These are phyloP conservation scores for Mycosarcoma mackinlayi DNA, from an alignment of 1,284 basidiomycete genomes.

Conservation along the genomic window DNA sequence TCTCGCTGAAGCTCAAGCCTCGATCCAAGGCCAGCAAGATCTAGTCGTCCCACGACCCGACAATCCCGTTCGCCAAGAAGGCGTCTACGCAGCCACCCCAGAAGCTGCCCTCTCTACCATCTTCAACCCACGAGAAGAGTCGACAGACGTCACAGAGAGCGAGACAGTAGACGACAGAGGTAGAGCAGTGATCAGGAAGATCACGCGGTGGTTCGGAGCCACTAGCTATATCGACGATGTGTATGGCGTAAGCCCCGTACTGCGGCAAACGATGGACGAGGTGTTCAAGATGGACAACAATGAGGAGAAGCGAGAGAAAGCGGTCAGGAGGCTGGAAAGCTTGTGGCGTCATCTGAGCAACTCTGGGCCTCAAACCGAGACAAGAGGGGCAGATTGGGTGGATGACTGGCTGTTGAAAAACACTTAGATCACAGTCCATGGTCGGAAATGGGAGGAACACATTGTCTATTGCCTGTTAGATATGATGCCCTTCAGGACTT, in stretches of 20 bases:
- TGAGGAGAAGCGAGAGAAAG: conserved; percentile 24
- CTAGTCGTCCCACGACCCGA: conserved; percentile 29
- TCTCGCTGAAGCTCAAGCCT: conserved; percentile 27
- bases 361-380: conserved; percentile 1
- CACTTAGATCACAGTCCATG: conserved; percentile 2
- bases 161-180: conserved; percentile 5
- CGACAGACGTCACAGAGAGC: conserved; percentile 1
- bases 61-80: conserved; percentile 19
- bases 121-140: conserved; percentile 11
- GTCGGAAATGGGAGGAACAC: no score
- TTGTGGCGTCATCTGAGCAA: conserved; percentile 40
- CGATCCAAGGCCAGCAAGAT: conserved; percentile 21
- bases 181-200: conserved; percentile 15
- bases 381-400: conserved; percentile 17
- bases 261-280: conserved; percentile 33
- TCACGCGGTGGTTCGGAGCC: conserved; percentile 25
- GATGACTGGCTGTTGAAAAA: conserved; percentile 37
- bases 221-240: conserved; percentile 36
- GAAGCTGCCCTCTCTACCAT: conserved; percentile 19
- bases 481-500: no score
- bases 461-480: no score
- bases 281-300: conserved; percentile 2
- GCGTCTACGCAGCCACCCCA: conserved; percentile 39
- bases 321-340: conserved; percentile 35
- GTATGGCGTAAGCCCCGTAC: conserved; percentile 17